phyloP scores from a whole-genome alignment of 2,329 filamentous ascomycete species.

The Orbilia blumenaviensis region DNA sequence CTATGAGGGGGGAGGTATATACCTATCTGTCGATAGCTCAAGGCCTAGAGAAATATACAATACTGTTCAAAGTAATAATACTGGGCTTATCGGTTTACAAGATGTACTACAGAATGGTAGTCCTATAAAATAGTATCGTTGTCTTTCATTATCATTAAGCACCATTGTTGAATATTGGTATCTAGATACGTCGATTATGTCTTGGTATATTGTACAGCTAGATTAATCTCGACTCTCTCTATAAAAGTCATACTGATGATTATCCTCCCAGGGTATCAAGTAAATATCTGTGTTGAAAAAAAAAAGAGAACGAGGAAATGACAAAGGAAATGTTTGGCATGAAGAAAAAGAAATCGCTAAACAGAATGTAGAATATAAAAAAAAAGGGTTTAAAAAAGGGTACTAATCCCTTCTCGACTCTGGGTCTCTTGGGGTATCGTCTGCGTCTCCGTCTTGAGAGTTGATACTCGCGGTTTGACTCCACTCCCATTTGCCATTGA shows the following conservation, averaged over 20 bases:
- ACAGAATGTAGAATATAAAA: background rate
- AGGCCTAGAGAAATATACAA: too few relatives aligned
- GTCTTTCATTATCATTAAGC: background rate
- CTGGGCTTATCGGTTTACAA: too few relatives aligned
- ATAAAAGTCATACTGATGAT: background rate
- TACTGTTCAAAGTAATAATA: too few relatives aligned
- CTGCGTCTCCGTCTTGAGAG: conserved; percentile 24
- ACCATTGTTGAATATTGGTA: background rate
- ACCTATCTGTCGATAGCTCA: too few relatives aligned
- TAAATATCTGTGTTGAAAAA: conserved; percentile 3
- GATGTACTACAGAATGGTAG: too few relatives aligned
- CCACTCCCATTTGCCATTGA: conserved; percentile 52
- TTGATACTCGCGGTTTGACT: conserved; percentile 39
- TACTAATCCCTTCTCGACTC: background rate
- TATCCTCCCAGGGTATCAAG: conserved; percentile 16
- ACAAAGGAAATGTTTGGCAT: conserved; percentile 6
- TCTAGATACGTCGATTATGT: background rate
- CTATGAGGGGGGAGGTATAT: too few relatives aligned
- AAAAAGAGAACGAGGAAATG: too few relatives aligned
- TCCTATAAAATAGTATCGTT: too few relatives aligned
- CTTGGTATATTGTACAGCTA: background rate
- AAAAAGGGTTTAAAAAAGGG: background rate
- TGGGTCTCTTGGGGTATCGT: background rate
- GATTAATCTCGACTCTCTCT: conserved; percentile 2
- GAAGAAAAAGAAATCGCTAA: conserved; percentile 6